Percentiles rank a stretch among this genome's conserved stretches.
phyloP scores from a whole-genome alignment of 2,329 filamentous ascomycete genomes.

The Gnomoniopsis sp. region DNA sequence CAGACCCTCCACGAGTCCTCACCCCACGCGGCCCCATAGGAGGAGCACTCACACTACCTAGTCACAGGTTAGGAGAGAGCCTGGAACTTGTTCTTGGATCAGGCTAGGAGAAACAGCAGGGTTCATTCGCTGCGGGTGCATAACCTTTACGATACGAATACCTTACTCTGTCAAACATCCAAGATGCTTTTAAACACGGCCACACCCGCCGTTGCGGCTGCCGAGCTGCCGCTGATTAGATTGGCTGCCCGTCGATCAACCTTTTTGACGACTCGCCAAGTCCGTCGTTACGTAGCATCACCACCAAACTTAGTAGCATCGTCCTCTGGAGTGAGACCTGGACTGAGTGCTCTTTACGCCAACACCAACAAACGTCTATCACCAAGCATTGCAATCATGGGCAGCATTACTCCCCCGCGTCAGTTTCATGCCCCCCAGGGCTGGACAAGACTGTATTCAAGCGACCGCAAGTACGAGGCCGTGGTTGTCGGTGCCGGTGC shows the following conservation, averaged over 20 bases:
- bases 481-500: slow-evolving; percentile 19
- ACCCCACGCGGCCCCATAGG: not conserved
- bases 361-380: not conserved
- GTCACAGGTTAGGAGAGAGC: not conserved
- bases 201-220: not conserved
- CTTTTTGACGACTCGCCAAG: not conserved
- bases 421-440: slow-evolving; percentile 7
- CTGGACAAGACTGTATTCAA: slow-evolving; percentile 18
- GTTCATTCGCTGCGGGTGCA: not conserved
- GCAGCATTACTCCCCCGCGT: slow-evolving; percentile 14
- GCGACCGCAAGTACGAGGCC: slow-evolving; percentile 18
- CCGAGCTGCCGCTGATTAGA: slow-evolving; percentile 4
- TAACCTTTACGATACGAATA: not conserved
- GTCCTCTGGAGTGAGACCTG: not conserved
- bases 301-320: not conserved
- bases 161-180: not conserved
- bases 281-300: not conserved
- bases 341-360: not conserved
- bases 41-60: not conserved
- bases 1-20: not conserved
- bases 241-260: not conserved
- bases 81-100: not conserved
- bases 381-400: slow-evolving; percentile 3
- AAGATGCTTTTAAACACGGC: slow-evolving; percentile 5
- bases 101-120: not conserved